Percentiles rank a stretch among this genome's conserved stretches.
phyloP scores from a whole-genome alignment of 768 basidiomycete genomes.

The Podaxis sp. region DNA sequence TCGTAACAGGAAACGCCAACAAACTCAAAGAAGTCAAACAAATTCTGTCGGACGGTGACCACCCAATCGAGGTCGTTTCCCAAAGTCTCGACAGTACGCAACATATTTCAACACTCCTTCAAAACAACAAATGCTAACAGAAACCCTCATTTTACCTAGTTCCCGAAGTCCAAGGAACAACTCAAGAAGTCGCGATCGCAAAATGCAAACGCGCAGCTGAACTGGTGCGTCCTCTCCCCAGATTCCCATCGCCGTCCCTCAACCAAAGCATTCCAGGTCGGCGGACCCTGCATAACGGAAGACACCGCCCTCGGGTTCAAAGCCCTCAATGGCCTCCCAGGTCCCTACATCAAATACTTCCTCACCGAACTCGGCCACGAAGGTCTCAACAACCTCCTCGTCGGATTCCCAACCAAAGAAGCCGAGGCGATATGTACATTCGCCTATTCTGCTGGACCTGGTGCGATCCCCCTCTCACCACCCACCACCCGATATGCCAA shows the following conservation, averaged over 20 bases:
- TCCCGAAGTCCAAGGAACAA: conserved; percentile 92
- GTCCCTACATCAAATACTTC: conserved; percentile 97
- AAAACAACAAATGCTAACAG: neutral
- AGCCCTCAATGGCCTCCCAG: conserved; percentile 88
- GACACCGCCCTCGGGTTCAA: conserved; percentile 94
- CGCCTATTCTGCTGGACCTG: conserved; percentile 87
- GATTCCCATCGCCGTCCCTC: neutral
- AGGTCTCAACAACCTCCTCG: conserved; percentile 84
- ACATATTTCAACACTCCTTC: neutral
- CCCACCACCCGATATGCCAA: neutral
- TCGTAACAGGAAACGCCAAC: conserved; percentile 93
- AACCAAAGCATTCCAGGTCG: conserved; percentile 28
- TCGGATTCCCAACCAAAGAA: conserved; percentile 68
- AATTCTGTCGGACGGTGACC: conserved; percentile 65
- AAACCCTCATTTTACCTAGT: conserved; percentile 44
- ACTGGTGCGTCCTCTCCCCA: conserved; percentile 42
- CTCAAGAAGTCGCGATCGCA: conserved; percentile 82
- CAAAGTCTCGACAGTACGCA: conserved; percentile 76
- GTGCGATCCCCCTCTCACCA: conserved; percentile 19
- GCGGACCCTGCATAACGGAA: conserved; percentile 66
- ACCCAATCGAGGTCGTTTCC: conserved; percentile 76
- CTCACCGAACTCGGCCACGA: conserved; percentile 80
- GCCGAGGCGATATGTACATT: conserved; percentile 96
- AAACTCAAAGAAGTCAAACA: conserved; percentile 87
- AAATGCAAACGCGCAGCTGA: conserved; percentile 89